These are phyloP conservation scores for Xanthoconium separans DNA, from an alignment of 1,284 basidiomycete species.

Conservation along the genomic window DNA sequence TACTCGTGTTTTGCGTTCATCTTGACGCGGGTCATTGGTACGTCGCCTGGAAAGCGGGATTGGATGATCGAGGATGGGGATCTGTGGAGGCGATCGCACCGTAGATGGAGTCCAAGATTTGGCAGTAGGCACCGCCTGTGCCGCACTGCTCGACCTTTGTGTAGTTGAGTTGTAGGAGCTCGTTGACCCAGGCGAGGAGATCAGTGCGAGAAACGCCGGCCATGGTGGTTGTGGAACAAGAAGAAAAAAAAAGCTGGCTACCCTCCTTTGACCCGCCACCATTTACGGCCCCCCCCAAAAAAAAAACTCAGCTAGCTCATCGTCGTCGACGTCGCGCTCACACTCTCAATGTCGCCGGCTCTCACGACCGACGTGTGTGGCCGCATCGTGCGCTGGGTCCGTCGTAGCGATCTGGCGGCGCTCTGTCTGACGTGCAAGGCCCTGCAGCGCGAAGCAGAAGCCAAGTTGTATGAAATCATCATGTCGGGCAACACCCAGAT, in stretches of 20 bases:
- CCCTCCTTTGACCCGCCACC: neutral
- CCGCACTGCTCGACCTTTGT: conserved; percentile 96
- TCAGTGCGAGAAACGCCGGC: conserved; percentile 71
- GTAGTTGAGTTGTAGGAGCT: conserved; percentile 87
- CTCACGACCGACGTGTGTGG: conserved; percentile 25
- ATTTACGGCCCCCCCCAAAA: neutral
- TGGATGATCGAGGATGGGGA: conserved; percentile 12
- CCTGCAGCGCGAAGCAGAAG: conserved; percentile 31
- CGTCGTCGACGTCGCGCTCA: neutral
- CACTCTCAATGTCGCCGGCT: conserved; percentile 15
- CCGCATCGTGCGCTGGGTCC: conserved; percentile 30
- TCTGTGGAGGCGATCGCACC: conserved; percentile 45
- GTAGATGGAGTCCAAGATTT: conserved; percentile 92
- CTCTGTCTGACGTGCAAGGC: conserved; percentile 29
- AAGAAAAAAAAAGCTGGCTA: neutral
- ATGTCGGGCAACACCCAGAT: conserved; percentile 21
- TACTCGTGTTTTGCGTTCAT: conserved; percentile 95
- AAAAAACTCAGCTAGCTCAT: neutral
- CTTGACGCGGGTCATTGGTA: conserved; percentile 88
- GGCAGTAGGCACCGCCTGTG: conserved; percentile 86
- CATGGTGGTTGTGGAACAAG: conserved; percentile 17
- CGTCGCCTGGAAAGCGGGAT: conserved; percentile 52
- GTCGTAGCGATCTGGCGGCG: conserved; percentile 25
- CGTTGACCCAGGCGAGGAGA: conserved; percentile 91
- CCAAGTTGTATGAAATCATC: conserved; percentile 29